Conservation (phyloP, 805 yeast species). For the Lipomyces orientalis region DNA sequence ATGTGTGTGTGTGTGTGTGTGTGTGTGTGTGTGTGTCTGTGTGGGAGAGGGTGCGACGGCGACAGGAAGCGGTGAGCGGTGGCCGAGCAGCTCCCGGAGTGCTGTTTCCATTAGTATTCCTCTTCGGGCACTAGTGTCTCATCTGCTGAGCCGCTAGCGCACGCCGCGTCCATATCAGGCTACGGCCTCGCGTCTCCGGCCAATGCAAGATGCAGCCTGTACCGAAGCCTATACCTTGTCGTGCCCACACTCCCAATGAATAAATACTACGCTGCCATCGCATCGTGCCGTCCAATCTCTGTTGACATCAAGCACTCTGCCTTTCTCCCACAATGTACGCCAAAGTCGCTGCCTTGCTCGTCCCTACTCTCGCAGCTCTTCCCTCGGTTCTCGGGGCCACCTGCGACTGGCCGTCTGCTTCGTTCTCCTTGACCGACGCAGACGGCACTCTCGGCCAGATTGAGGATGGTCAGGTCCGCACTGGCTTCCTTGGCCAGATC, state of each 20-base stretch:
- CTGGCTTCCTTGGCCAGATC: conserved; percentile 37
- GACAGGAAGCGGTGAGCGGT: background rate
- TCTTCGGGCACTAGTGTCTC: background rate
- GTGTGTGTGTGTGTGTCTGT: too few relatives aligned
- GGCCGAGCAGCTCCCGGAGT: background rate
- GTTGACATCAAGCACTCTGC: background rate
- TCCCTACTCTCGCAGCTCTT: background rate
- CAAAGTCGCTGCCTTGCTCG: conserved; percentile 8
- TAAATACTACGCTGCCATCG: background rate
- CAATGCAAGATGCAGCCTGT: background rate
- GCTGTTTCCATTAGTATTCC: background rate
- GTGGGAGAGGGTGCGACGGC: background rate
- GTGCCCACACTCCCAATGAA: background rate
- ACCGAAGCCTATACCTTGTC: background rate
- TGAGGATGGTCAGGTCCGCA: conserved; percentile 34
- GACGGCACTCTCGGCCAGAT: conserved; percentile 31
- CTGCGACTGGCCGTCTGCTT: conserved; percentile 14
- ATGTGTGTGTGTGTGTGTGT: too few relatives aligned
- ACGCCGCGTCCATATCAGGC: background rate
- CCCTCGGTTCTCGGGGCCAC: background rate
- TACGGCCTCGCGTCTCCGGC: background rate
- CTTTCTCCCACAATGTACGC: conserved; percentile 6
- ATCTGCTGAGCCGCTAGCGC: background rate
- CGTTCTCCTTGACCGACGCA: conserved; percentile 26
- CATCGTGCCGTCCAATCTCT: background rate